Evolutionary conservation across 1,139 yeast genomes (phyloP).

Genomic region (Sugiyamaella novakii): DNA sequence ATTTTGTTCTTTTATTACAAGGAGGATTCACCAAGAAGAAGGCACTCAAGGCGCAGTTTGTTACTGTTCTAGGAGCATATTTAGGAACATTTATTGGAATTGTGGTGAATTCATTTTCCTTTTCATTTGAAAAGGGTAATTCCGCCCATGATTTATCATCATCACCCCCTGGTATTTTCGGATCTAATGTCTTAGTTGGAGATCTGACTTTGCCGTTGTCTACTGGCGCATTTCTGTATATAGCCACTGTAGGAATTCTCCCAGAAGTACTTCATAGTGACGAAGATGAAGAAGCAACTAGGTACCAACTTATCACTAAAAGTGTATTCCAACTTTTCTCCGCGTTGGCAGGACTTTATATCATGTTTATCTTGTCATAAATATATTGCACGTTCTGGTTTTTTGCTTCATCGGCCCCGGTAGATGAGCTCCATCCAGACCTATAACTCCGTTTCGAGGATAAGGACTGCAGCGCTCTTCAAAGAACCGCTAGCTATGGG

Average conservation of each 20-base stretch:
- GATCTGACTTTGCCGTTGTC: conserved; percentile 67
- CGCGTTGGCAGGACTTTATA: conserved; percentile 50
- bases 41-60: conserved; percentile 63
- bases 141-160: conserved; percentile 7
- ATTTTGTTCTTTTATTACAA: conserved; percentile 64
- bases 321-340: conserved; percentile 50
- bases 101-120: conserved; percentile 44
- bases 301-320: conserved; percentile 42
- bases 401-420: not conserved
- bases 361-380: conserved; percentile 54
- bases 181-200: conserved; percentile 51
- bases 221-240: conserved; percentile 69
- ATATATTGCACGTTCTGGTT: not conserved
- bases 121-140: conserved; percentile 32
- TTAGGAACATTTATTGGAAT: conserved; percentile 66
- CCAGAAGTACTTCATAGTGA: conserved; percentile 59
- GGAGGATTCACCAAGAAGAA: conserved; percentile 64
- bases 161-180: conserved; percentile 47
- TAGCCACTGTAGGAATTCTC: conserved; percentile 65
- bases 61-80: conserved; percentile 64
- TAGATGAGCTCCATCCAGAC: not conserved
- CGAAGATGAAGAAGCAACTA: conserved; percentile 32
- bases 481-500: too few species aligned
- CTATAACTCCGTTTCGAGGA: not conserved
- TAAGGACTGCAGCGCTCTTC: too few species aligned